Evolutionary conservation across 2,329 filamentous ascomycete genomes (phyloP), one percentile per base, ranked within the genome.

Genomic region (Juglanconis oblonga): DNA sequence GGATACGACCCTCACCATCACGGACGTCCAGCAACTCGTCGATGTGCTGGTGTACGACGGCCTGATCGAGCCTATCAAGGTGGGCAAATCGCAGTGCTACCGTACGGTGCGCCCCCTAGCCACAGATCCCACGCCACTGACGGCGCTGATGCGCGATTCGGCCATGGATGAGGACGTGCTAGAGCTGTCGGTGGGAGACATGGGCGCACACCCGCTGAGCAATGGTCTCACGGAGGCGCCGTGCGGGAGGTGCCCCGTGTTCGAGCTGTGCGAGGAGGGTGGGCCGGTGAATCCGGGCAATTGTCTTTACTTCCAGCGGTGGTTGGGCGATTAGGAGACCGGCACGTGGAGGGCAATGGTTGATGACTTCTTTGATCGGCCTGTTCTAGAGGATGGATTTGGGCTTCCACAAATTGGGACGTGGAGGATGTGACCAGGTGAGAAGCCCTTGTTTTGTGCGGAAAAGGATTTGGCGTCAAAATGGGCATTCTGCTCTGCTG

Each of bases 1-100:
- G 60, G 89, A 91, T 63, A 89, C 87, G 53, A 86, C 86, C 10
- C 76, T 89, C 11, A 81, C 81, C 50, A 87, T 92, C 66, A 84
- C 85, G 36, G 93, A 97, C 68, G 88, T 98, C 66, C 85, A 91
- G 69, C 89, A 94, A 71, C 81, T 98, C 17, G 81, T 98, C 47
- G 90, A 97, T 68, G 90, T 97, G 67, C 85, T 99, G 62, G 87
- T 91, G 55, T 96, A 89, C 76, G 95, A 99, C 69, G 91, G 91
- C 55, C 87, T 91, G 62, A 78, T 99, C 50, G 91, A 98, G 72
- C 77, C 79, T 36, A 77, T 88, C 59, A 78, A 74, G 61, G 77
- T 81, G 59, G 80, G 75, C 51, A 76, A 76, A 33, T 76, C 74
- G 63, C 71, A 79, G 53, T 83, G 79, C 53, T 88, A 84, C 73